Base-by-base conservation (phyloP, 805 yeast species). In the Starmerella bombi region DNA sequence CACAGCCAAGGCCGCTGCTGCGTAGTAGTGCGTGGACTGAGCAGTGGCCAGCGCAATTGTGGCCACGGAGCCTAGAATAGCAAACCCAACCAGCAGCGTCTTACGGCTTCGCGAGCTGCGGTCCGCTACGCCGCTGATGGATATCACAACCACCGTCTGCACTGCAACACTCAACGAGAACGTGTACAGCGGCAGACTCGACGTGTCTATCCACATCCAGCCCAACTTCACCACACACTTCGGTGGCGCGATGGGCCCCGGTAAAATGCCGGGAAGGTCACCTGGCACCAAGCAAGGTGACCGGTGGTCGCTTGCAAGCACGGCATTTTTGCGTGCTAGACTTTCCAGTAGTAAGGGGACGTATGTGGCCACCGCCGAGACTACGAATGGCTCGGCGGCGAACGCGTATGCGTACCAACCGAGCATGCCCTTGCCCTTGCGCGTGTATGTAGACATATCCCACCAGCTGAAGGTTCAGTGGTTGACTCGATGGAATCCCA, bases 341-440 rank as follows among this genome's bases (percentile, higher is more conserved):
- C 76, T 79, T 46, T 80, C 85, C 23, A 80, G 59, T 5, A 80
- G 57, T 15, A 81, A 59, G 0, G 91, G 91, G 5, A 80, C 77
- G 55, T 78, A 81, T 0, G 88, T 79, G 0, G 86, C 78, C 5
- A 81, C 78, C 2, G 80, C 85, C 30, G 82, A 74, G 6, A 80
- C 91, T 3, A 79, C 69, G 53, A 80, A 81, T 0, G 91, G 91
- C 56, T 80, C 93, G 17, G 81, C 73, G 1, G 86, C 85, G 70
- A 80, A 76, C 2, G 77, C 65, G 48, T 74, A 77, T 5, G 76
- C 61, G 53, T 75, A 74, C 86, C 86, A 63, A 3, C 86, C 88
- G 27, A 65, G 31, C 19, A 42, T 19, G 7, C 34, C 34, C 22
- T 18, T 23, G 27, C 27, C 27, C n/a, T n/a, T n/a, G n/a, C n/a